Base-by-base conservation (phyloP, 140 eudicot species). In the Anethum foeniculum region DNA sequence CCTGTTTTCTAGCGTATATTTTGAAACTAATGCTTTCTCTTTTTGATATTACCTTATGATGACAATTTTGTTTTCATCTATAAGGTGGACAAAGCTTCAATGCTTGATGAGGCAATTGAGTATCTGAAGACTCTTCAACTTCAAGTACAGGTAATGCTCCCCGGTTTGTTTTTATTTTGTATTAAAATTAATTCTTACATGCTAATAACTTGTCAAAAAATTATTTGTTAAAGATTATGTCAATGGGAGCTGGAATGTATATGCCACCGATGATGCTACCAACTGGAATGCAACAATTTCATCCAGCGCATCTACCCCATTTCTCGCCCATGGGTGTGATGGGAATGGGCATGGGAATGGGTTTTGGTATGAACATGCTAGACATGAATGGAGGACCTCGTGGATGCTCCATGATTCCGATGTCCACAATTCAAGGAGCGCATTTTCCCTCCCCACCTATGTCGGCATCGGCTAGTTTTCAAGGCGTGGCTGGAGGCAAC, bases 31-130 rank as follows among this genome's bases (percentile, higher is more conserved):
- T 43, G 19, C 77, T 18, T 21, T 38, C 15, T 41, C 9, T 73
- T 71, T 39, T 30, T 43, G 36, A 36, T 68, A 32, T 68, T 32
- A 11, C 41, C 74, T 30, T 32, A 68, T 14, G 7, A 23, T 74
- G 54, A 74, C 16, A 74, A 2, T n/a, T 41, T 41, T 23, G 9
- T 39, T 74, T 74, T 6, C 30, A 23, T 13, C 16, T 25, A 62
- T 32, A 80, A 90, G 98, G 96, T 88, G 76, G 99, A 95, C 83
- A 95, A 95, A 93, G 99, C 99, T 58, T 92, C 99, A 52, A 92
- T 95, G 99, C 99, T 95, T 75, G 99, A 95, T 80, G 99, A 95
- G 86, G 99, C 97, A 79, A 93, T 93, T 44, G 99, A 95, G 86
- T 95, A 95, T 83, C 87, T 95, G 73, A 95, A 95, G 86, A 92